phyloP scores from a whole-genome alignment of 1,139 yeast species.

The Suhomyces guaymorum region DNA sequence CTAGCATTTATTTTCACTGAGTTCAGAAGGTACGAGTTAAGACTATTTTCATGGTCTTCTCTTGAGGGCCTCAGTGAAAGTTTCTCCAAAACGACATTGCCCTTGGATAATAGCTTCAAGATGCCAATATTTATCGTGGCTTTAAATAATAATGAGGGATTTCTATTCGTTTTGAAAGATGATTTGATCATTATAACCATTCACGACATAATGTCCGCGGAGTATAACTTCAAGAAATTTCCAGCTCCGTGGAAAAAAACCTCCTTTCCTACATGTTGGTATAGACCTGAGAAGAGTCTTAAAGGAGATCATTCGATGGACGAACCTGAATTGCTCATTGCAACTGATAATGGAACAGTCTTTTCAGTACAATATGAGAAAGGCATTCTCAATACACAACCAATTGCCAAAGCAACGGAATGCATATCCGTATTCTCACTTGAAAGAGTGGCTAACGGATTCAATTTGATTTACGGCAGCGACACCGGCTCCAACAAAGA shows the following conservation, averaged over 20 bases:
- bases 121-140: constrained; percentile 46
- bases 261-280: constrained; percentile 43
- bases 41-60: constrained; percentile 44
- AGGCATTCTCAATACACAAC: constrained; percentile 14
- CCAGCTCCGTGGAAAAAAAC: constrained; percentile 18
- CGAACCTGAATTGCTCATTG: constrained; percentile 39
- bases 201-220: constrained; percentile 50
- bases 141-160: constrained; percentile 27
- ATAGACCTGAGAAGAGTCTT: constrained; percentile 24
- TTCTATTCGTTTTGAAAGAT: constrained; percentile 34
- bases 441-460: constrained; percentile 22
- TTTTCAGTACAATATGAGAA: constrained; percentile 28
- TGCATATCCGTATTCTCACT: constrained; percentile 36
- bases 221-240: constrained; percentile 33
- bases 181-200: constrained; percentile 34
- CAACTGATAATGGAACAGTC: constrained; percentile 45
- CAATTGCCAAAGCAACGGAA: constrained; percentile 32
- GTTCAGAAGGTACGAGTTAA: constrained; percentile 36
- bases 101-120: constrained; percentile 39
- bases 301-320: constrained; percentile 5
- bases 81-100: constrained; percentile 32
- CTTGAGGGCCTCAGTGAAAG: constrained; percentile 25
- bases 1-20: constrained; percentile 40
- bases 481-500: constrained; percentile 38
- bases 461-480: constrained; percentile 33